Percentiles rank a stretch among this genome's conserved stretches.
Conservation (phyloP, 2,329 filamentous ascomycete genomes). For the Colletotrichum sp. region DNA sequence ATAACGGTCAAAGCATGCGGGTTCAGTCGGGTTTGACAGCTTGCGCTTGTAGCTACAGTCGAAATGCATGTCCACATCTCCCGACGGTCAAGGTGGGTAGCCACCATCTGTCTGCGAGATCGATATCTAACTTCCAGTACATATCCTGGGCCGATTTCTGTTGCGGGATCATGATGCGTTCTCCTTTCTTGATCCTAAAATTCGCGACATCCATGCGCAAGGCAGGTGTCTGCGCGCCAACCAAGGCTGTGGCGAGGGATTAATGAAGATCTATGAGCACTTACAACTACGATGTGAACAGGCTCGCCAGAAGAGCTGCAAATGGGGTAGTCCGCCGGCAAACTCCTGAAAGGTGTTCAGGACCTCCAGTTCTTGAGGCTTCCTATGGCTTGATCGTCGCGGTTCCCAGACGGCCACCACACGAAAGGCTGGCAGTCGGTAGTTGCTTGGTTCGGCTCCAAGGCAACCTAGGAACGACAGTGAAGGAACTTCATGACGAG, state of each 20-base stretch:
- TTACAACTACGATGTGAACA: not conserved
- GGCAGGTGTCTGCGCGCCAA: not conserved
- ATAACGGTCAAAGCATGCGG: slow-evolving; percentile 8
- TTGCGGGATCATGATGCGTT: not conserved
- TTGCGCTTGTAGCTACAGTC: not conserved
- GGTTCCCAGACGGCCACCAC: not conserved
- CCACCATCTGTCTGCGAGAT: not conserved
- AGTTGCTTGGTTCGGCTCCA: not conserved
- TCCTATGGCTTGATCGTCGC: not conserved
- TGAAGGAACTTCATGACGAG: not conserved
- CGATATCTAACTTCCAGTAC: not conserved
- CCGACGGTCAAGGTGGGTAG: not conserved
- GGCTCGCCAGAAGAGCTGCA: not conserved
- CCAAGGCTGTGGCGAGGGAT: not conserved
- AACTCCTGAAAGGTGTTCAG: not conserved
- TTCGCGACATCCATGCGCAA: not conserved
- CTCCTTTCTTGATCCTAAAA: not conserved
- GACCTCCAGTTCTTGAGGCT: not conserved
- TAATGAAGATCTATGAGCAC: not conserved
- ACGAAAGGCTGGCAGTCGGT: not conserved
- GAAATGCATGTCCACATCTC: slow-evolving; percentile 4
- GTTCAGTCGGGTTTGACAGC: not conserved
- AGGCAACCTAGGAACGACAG: not conserved
- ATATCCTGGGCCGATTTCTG: not conserved
- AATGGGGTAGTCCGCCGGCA: not conserved